phyloP scores from a whole-genome alignment of 257 asterid species.

The Fraxinus americana region DNA sequence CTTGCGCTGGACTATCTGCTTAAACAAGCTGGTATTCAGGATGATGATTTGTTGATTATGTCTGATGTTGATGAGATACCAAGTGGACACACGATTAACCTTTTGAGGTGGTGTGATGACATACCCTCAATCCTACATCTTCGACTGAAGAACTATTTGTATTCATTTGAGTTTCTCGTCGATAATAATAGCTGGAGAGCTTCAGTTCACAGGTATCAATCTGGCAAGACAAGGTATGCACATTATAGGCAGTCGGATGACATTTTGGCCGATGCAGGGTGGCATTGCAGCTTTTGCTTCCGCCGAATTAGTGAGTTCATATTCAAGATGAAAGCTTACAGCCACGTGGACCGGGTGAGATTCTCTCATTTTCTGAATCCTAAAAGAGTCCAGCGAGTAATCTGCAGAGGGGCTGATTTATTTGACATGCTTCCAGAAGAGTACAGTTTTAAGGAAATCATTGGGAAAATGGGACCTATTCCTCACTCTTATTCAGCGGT shows the following conservation, averaged over 20 bases:
- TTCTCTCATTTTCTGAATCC: slow-evolving; percentile 80
- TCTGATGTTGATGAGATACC: slow-evolving; percentile 96
- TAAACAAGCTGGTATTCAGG: slow-evolving; percentile 75
- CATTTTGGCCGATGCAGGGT: slow-evolving; percentile 80
- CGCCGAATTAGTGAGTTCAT: slow-evolving; percentile 64
- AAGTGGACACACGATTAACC: slow-evolving; percentile 66
- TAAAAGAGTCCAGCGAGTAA: slow-evolving; percentile 71
- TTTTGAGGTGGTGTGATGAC: slow-evolving; percentile 84
- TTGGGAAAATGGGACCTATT: slow-evolving; percentile 83
- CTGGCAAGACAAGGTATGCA: slow-evolving; percentile 75
- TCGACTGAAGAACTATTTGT: slow-evolving; percentile 70
- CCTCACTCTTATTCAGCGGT: slow-evolving; percentile 88
- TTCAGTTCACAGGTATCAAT: slow-evolving; percentile 65
- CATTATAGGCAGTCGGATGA: slow-evolving; percentile 74
- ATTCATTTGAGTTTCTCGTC: slow-evolving; percentile 74
- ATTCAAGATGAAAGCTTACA: slow-evolving; percentile 94
- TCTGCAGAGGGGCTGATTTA: slow-evolving; percentile 77
- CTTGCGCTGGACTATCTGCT: slow-evolving; percentile 73
- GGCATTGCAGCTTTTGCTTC: slow-evolving; percentile 98
- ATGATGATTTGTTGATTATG: slow-evolving; percentile 84
- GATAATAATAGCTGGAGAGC: slow-evolving; percentile 91
- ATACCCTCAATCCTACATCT: slow-evolving; percentile 78
- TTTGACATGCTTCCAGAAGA: slow-evolving; percentile 93
- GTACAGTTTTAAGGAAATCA: slow-evolving; percentile 79
- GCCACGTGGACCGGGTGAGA: slow-evolving; percentile 79